Conservation (phyloP, 192 early-diverging fungal species). For the Allomyces macrogynus region DNA sequence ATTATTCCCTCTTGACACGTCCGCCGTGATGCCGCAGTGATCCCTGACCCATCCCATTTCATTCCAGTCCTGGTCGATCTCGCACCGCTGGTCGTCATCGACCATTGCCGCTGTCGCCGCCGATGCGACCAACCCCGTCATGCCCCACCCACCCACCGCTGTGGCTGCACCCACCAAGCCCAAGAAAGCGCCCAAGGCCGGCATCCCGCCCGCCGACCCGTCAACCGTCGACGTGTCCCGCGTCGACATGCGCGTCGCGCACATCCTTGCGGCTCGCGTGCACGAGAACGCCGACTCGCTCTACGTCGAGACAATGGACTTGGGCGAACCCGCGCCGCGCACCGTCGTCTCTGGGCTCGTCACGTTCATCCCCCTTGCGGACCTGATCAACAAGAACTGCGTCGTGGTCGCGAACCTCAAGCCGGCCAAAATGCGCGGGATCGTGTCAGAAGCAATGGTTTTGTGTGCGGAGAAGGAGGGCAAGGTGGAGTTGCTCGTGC, state of each 20-base stretch:
- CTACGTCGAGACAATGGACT: slow-evolving; percentile 89
- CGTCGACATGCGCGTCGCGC: slow-evolving; percentile 84
- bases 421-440: slow-evolving; percentile 75
- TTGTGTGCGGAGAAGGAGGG: slow-evolving; percentile 61
- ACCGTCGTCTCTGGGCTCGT: slow-evolving; percentile 85
- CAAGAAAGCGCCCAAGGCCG: slow-evolving; percentile 1
- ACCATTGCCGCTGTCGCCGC: too few relatives aligned
- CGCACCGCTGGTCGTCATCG: too few relatives aligned
- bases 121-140: too few relatives aligned
- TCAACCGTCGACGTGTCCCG: slow-evolving; percentile 43
- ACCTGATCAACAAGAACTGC: slow-evolving; percentile 53
- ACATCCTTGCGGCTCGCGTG: slow-evolving; percentile 56
- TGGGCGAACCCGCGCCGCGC: slow-evolving; percentile 62
- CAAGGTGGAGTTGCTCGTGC: slow-evolving; percentile 78
- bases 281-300: slow-evolving; percentile 89
- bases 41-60: too few relatives aligned
- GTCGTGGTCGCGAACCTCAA: slow-evolving; percentile 84
- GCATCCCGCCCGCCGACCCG: slow-evolving; percentile 19
- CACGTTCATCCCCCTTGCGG: slow-evolving; percentile 69
- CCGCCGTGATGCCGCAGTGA: too few relatives aligned
- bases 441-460: slow-evolving; percentile 95
- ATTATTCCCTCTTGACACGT: too few relatives aligned
- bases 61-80: too few relatives aligned
- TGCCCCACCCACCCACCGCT: too few relatives aligned
- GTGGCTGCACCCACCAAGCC: too few relatives aligned